Conservation (phyloP, 2,329 filamentous ascomycete genomes). For the Scytalidium sp. region DNA sequence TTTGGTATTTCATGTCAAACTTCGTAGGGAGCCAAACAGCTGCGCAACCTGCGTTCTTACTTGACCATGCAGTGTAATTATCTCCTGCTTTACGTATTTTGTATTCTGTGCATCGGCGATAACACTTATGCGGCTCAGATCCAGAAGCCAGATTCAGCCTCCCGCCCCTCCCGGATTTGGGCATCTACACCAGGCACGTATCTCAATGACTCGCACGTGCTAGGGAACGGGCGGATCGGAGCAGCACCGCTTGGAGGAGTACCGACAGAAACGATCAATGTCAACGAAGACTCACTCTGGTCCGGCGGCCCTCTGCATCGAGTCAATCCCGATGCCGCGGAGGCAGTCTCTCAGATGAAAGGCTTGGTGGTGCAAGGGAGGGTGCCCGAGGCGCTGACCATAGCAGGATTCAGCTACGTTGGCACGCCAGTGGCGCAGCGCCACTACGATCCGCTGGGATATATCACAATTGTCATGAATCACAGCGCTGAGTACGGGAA, state of each 20-base stretch:
- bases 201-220: slow-evolving; percentile 6
- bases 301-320: slow-evolving; percentile 38
- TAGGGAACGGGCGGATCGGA: slow-evolving; percentile 40
- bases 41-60: background rate
- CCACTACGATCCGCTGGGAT: slow-evolving; percentile 32
- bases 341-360: slow-evolving; percentile 33
- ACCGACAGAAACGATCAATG: slow-evolving; percentile 34
- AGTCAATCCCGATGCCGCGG: slow-evolving; percentile 26
- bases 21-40: background rate
- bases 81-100: background rate
- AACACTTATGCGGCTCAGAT: background rate
- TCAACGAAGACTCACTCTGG: slow-evolving; percentile 47
- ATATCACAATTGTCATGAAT: slow-evolving; percentile 26
- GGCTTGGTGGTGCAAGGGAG: slow-evolving; percentile 33
- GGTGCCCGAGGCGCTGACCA: slow-evolving; percentile 31
- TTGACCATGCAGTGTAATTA: background rate
- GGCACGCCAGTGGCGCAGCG: slow-evolving; percentile 35
- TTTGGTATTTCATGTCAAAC: background rate
- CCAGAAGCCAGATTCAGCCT: background rate
- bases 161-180: background rate
- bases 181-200: background rate
- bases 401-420: slow-evolving; percentile 31
- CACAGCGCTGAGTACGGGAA: slow-evolving; percentile 16
- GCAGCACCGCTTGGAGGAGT: slow-evolving; percentile 39
- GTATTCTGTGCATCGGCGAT: background rate